phyloP scores from a whole-genome alignment of 2,329 filamentous ascomycete species.

The Pseudohalonectria lignicola region DNA sequence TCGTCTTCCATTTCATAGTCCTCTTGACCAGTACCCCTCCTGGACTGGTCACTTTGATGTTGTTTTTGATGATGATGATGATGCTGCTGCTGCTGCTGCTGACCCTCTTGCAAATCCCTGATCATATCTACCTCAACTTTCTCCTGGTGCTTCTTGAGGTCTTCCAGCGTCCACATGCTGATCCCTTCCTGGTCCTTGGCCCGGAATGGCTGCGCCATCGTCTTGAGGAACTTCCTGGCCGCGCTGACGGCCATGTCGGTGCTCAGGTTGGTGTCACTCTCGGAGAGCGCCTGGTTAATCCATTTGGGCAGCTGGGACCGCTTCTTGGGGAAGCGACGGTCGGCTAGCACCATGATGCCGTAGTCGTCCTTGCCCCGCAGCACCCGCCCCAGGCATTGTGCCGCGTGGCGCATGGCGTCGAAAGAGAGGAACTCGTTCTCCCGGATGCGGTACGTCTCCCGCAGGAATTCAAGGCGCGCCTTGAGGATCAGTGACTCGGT shows the following conservation, averaged over 20 bases:
- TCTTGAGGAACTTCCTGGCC: constrained; percentile 79
- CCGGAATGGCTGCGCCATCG: constrained; percentile 86
- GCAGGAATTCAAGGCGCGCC: constrained; percentile 87
- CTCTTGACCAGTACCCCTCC: too few species aligned
- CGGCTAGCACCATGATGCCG: constrained; percentile 97
- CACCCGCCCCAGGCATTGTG: constrained; percentile 90
- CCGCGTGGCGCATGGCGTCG: constrained; percentile 98
- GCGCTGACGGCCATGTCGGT: constrained; percentile 90
- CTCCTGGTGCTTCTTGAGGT: constrained; percentile 51
- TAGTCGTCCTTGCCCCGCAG: constrained; percentile 96
- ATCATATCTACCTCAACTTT: constrained; percentile 62
- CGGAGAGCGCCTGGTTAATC: constrained; percentile 82
- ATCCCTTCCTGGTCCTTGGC: constrained; percentile 80
- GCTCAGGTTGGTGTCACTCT: constrained; percentile 79
- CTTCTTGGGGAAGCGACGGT: constrained; percentile 89
- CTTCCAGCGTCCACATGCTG: constrained; percentile 73
- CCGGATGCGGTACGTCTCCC: constrained; percentile 91
- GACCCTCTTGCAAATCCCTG: constrained; percentile 42
- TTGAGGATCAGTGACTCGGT: constrained; percentile 96
- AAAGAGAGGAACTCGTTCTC: constrained; percentile 98
- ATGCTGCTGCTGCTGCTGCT: constrained; percentile 7
- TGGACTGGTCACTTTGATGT: neutral
- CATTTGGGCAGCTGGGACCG: constrained; percentile 84
- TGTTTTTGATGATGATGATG: too few species aligned
- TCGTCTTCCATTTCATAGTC: constrained; percentile 41